Conservation (phyloP, 495 filamentous ascomycete species). For the Aspergillus ostianus region DNA sequence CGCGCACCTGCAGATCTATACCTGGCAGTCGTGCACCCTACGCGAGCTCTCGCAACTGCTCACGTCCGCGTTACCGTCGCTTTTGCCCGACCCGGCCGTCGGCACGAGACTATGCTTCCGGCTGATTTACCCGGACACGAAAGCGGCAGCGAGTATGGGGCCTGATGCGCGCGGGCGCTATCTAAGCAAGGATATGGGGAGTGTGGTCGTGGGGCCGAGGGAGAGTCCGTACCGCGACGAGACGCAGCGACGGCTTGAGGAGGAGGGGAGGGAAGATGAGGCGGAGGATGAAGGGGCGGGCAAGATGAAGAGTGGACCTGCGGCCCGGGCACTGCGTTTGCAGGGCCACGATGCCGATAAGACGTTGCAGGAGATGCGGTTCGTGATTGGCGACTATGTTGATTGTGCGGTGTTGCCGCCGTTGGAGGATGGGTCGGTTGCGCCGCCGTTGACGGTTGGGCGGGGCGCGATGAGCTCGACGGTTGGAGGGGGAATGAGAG, state of each 20-base stretch:
- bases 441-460: constrained; percentile 47
- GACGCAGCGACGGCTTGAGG: constrained; percentile 43
- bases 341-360: constrained; percentile 63
- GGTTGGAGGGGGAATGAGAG: constrained; percentile 43
- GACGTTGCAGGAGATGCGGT: constrained; percentile 69
- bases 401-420: constrained; percentile 78
- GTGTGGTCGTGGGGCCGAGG: constrained; percentile 63
- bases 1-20: constrained; percentile 78
- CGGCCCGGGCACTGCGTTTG: constrained; percentile 29
- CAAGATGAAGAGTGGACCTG: background rate
- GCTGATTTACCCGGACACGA: constrained; percentile 80
- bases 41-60: constrained; percentile 79
- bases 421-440: constrained; percentile 69
- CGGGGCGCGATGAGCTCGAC: constrained; percentile 22
- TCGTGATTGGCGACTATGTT: constrained; percentile 88
- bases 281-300: constrained; percentile 2
- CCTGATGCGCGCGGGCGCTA: constrained; percentile 57
- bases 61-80: constrained; percentile 57
- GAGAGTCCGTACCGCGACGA: constrained; percentile 39
- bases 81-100: constrained; percentile 72
- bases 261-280: constrained; percentile 24
- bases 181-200: constrained; percentile 74
- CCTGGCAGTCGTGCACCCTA: constrained; percentile 82
- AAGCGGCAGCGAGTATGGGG: constrained; percentile 43
- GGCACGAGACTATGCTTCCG: constrained; percentile 85